Base-by-base conservation (phyloP, 2,329 filamentous ascomycete species). In the Sporothrix brunneoviolacea region DNA sequence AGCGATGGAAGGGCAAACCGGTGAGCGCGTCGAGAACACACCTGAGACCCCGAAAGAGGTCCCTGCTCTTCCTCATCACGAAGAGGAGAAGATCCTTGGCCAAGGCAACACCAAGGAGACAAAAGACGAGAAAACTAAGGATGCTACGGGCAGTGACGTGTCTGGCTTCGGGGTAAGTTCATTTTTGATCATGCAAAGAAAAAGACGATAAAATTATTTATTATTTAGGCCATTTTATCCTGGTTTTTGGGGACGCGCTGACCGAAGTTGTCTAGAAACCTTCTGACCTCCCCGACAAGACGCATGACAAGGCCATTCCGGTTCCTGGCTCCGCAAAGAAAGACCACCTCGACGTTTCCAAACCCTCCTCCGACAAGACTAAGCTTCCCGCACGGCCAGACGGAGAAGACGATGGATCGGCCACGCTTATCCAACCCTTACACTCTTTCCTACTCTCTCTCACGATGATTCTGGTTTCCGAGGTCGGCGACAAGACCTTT, bases 401-500 rank as follows among this genome's bases (percentile, higher is more conserved):
- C 55, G 43, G 61, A 51, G 44, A 65, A 59, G 57, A 65, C 55
- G 72, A 76, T 7, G 77, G 76, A 9, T 62, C 62, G 9, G 70
- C 73, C 10, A 71, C 74, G 52, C 72, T 91, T 36, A 89, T 91
- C 53, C 85, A 83, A 55, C 88, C 88, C 16, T 74, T 84, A 61
- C 91, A 98, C 67, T 97, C 93, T 4, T 94, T 93, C 62, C 64
- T 95, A 12, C 82, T 97, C 28, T 95, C 93, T 15, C 82, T 96
- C 54, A 91, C 91, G 52, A 98, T 97, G 93, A 98, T 98, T 61
- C 74, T 97, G 55, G 86, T 97, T 60, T 96, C 91, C 41, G 93
- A 98, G 67, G 83, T 98, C 61, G 93, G 93, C 56, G 93, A 98
- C 79, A 98, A 98, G 72, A 98, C 93, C 0, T 98, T 98, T 73